Base-by-base conservation (phyloP, 225 moss, liverwort and hornwort genomes). In the Lunularia cruciata region DNA sequence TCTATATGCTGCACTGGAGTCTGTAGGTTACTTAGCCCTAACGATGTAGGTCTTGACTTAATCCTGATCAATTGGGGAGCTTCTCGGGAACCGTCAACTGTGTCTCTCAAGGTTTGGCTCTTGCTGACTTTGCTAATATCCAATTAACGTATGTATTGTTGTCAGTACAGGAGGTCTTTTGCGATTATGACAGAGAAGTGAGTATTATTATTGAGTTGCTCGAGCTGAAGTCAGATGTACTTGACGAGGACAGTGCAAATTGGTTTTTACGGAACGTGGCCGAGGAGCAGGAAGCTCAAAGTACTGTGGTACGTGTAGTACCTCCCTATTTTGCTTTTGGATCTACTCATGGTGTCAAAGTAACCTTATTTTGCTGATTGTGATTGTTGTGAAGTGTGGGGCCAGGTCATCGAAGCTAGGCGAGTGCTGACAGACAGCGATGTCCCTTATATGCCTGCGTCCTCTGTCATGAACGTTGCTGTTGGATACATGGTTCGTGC, bases 201-300 rank as follows among this genome's bases (percentile, higher is more conserved):
- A 96, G 92, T 73, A 74, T 96, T 33, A 87, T 90, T 31, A 74
- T 90, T 25, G 92, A 96, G 80, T 84, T 96, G 54, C 72, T 96
- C 68, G 95, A 96, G 74, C 74, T 89, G 67, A 88, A 96, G 67
- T 75, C 81, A 0, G 83, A 82, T 46, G 79, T 96, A 2, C 49
- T 63, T 8, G 92, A 96, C 60, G 72, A 68, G 25, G 75, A 79
- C 7, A 96, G 95, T 47, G 90, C 92, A 32, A 75, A 75, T 16
- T 96, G 95, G 95, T 96, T 96, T 68, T 59, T 96, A 63, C 76
- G 82, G 72, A 92, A 96, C 65, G 74, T 96, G 16, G 90, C 95
- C 30, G 48, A 49, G 56, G 92, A 96, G 81, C 90, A 96, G 73
- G 95, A 92, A 46, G 73, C 77, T 38, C 79, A 87, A 42, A 83